Percentiles rank a stretch among this genome's conserved stretches.
Conservation (phyloP, 768 basidiomycete genomes). For the Boletus rubroflammeus region DNA sequence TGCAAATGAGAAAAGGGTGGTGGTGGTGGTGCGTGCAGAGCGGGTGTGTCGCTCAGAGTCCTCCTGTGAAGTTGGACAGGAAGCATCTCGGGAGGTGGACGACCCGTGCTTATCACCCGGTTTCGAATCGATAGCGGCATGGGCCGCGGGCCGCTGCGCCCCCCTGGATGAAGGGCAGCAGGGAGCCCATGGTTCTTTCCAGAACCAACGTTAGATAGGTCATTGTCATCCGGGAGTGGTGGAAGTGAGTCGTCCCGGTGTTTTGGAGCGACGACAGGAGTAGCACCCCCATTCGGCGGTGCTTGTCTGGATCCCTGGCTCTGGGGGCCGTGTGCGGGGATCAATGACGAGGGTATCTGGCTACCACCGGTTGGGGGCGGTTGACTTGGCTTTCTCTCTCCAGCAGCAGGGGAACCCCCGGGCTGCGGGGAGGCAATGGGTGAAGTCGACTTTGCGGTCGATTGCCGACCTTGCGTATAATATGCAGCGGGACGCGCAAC, state of each 20-base stretch:
- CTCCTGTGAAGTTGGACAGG: constrained; percentile 6
- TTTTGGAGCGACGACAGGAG: constrained; percentile 3
- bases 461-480: constrained; percentile 20
- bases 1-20: constrained; percentile 8
- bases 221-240: constrained; percentile 35
- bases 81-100: constrained; percentile 6
- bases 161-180: constrained; percentile 42
- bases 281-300: constrained; percentile 6
- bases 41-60: constrained; percentile 13
- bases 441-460: constrained; percentile 10
- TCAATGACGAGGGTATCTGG: constrained; percentile 22
- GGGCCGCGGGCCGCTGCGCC: constrained; percentile 20
- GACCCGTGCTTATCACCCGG: constrained; percentile 7
- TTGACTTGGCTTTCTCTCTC: constrained; percentile 12
- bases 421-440: constrained; percentile 14
- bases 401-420: constrained; percentile 3
- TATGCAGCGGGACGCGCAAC: constrained; percentile 41
- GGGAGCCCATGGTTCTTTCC: constrained; percentile 31
- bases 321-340: constrained; percentile 17
- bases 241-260: constrained; percentile 36
- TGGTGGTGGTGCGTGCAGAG: constrained; percentile 4
- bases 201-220: constrained; percentile 19
- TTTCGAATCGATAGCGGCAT: constrained; percentile 15
- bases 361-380: neutral
- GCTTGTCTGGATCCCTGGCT: constrained; percentile 7